phyloP scores from a whole-genome alignment of 163 green algal genomes.

The Scenedesmus sp. region DNA sequence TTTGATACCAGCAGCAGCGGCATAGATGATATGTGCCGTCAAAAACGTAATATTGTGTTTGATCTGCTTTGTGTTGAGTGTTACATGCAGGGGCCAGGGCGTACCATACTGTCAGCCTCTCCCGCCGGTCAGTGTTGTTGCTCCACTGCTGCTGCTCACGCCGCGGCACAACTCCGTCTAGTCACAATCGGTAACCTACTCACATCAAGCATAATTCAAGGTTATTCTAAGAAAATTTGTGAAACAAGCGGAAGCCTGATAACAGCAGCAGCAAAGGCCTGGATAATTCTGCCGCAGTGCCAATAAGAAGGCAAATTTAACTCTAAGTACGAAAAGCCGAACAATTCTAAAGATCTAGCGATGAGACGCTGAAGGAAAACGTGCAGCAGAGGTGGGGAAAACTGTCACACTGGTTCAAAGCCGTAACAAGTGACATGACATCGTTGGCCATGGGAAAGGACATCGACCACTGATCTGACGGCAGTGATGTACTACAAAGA shows the following conservation, averaged over 20 bases:
- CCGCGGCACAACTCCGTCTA: neutral
- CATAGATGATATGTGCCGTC: too few relatives aligned
- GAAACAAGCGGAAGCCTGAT: neutral
- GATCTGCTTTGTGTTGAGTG: too few relatives aligned
- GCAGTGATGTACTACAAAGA: neutral
- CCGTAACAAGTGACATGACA: constrained; percentile 7
- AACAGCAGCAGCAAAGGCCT: neutral
- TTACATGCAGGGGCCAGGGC: neutral
- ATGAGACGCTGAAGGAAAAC: too few relatives aligned
- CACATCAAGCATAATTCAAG: neutral
- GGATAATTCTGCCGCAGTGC: too few relatives aligned
- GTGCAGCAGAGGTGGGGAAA: too few relatives aligned
- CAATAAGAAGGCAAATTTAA: too few relatives aligned
- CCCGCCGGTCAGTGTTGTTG: neutral
- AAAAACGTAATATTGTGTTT: too few relatives aligned
- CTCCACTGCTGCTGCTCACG: neutral
- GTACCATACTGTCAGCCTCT: neutral
- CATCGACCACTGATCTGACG: too few relatives aligned
- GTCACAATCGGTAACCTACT: neutral
- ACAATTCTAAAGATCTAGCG: too few relatives aligned
- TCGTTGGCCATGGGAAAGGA: neutral
- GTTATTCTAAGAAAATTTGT: neutral
- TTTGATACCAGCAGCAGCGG: too few relatives aligned
- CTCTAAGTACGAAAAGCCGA: too few relatives aligned
- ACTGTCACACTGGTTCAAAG: neutral